These are phyloP conservation scores for Lenzites betulinus DNA, from an alignment of 768 basidiomycete species.

Conservation along the genomic window DNA sequence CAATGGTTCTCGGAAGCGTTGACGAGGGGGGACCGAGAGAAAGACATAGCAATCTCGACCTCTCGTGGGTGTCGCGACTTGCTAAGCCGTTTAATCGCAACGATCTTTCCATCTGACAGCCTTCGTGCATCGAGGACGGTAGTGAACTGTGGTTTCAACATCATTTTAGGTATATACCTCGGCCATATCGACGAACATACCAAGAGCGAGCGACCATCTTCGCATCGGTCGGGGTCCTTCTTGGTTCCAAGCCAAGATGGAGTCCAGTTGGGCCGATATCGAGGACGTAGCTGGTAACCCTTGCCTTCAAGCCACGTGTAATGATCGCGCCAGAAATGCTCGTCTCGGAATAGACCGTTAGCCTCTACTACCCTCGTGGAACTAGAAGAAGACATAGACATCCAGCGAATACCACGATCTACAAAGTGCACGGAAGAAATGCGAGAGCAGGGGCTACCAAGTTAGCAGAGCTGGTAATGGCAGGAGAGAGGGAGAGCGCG, in stretches of 20 bases:
- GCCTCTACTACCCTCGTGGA: not conserved
- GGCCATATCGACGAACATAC: not conserved
- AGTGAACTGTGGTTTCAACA: not conserved
- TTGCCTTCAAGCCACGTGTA: slow-evolving; percentile 7
- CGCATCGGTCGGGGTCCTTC: not conserved
- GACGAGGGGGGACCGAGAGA: slow-evolving; percentile 1
- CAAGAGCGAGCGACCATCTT: not conserved
- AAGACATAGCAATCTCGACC: slow-evolving; percentile 1
- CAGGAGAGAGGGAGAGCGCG: too few species aligned
- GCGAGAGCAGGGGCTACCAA: too few species aligned
- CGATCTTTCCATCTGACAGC: not conserved
- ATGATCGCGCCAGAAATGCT: slow-evolving; percentile 16
- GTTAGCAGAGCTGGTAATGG: too few species aligned
- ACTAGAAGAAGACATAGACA: too few species aligned
- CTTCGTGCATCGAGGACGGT: slow-evolving; percentile 8
- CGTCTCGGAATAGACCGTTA: not conserved
- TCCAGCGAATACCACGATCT: too few species aligned
- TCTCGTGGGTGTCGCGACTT: slow-evolving; percentile 1
- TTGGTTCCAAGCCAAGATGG: slow-evolving; percentile 20
- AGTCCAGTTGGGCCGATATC: slow-evolving; percentile 19
- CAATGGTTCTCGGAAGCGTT: slow-evolving; percentile 22
- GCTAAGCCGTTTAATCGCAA: not conserved
- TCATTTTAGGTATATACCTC: not conserved
- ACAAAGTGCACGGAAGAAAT: too few species aligned
- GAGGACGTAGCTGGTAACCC: slow-evolving; percentile 12